Conservation (phyloP, 164 flowering plant genomes). For the Santalum album region DNA sequence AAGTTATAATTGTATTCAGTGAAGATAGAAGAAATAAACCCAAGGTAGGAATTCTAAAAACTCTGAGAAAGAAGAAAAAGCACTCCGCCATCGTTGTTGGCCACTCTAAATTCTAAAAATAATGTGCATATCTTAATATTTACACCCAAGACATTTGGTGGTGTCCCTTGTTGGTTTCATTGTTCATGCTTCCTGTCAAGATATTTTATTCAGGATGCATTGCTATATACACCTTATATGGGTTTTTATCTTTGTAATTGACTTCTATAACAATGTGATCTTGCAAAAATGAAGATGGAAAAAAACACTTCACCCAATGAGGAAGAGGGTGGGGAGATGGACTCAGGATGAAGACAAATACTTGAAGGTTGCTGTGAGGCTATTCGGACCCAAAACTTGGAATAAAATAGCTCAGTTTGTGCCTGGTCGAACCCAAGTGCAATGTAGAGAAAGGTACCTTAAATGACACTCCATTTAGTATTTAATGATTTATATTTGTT, state of each 20-base stretch:
- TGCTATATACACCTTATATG: not conserved
- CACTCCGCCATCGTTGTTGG: too few relatives aligned
- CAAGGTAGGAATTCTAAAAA: too few relatives aligned
- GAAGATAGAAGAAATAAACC: too few relatives aligned
- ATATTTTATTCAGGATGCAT: not conserved
- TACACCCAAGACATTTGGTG: too few relatives aligned
- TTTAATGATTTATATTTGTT: constrained; percentile 1
- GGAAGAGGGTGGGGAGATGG: constrained; percentile 65
- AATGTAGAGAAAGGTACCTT: constrained; percentile 88
- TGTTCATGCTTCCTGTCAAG: not conserved
- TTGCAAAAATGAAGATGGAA: constrained; percentile 57
- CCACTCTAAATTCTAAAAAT: too few relatives aligned
- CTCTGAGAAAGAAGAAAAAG: too few relatives aligned
- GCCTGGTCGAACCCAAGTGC: constrained; percentile 78
- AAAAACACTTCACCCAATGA: constrained; percentile 66
- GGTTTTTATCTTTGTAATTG: not conserved
- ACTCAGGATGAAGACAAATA: constrained; percentile 70
- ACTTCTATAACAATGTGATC: not conserved
- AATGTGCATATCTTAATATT: too few relatives aligned
- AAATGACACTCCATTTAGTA: not conserved
- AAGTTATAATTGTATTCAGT: too few relatives aligned
- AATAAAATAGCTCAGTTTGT: constrained; percentile 63
- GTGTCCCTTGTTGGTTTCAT: not conserved
- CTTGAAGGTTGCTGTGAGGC: constrained; percentile 66
- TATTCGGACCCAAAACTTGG: constrained; percentile 82